These are phyloP conservation scores for Yamadazyma friedrichii DNA, from an alignment of 1,139 yeast genomes.

Conservation along the genomic window DNA sequence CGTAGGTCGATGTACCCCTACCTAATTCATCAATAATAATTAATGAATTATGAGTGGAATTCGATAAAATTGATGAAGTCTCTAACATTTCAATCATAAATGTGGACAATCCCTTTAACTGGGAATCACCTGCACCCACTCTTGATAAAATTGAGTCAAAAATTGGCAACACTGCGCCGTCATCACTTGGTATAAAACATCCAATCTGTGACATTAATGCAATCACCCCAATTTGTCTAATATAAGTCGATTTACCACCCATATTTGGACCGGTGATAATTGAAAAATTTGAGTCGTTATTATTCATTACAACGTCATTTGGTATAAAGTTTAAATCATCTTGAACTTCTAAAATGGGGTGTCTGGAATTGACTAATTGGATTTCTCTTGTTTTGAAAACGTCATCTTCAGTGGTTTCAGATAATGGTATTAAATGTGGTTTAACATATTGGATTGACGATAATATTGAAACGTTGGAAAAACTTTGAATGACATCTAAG, in stretches of 20 bases:
- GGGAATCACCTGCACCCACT: constrained; percentile 99
- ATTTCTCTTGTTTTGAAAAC: constrained; percentile 49
- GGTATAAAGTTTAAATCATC: constrained; percentile 86
- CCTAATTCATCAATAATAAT: constrained; percentile 95
- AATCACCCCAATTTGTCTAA: constrained; percentile 87
- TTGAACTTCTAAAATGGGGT: constrained; percentile 91
- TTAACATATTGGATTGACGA: constrained; percentile 82
- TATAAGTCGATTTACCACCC: constrained; percentile 98
- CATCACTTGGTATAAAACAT: constrained; percentile 70
- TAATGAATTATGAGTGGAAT: constrained; percentile 80
- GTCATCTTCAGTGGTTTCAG: constrained; percentile 19
- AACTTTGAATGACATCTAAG: constrained; percentile 78
- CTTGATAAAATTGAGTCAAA: constrained; percentile 92
- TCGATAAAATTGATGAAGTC: constrained; percentile 85
- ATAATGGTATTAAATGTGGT: constrained; percentile 60
- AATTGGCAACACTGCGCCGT: constrained; percentile 51
- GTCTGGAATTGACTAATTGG: constrained; percentile 71
- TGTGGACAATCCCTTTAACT: constrained; percentile 92
- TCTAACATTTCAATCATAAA: constrained; percentile 99
- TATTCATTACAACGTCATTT: constrained; percentile 65
- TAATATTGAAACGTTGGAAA: constrained; percentile 81
- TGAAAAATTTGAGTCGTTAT: constrained; percentile 61
- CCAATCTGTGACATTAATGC: constrained; percentile 91
- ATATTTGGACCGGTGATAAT: constrained; percentile 96
- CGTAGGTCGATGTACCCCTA: constrained; percentile 95